Conservation (phyloP, 768 basidiomycete species). For the Russula sp. region DNA sequence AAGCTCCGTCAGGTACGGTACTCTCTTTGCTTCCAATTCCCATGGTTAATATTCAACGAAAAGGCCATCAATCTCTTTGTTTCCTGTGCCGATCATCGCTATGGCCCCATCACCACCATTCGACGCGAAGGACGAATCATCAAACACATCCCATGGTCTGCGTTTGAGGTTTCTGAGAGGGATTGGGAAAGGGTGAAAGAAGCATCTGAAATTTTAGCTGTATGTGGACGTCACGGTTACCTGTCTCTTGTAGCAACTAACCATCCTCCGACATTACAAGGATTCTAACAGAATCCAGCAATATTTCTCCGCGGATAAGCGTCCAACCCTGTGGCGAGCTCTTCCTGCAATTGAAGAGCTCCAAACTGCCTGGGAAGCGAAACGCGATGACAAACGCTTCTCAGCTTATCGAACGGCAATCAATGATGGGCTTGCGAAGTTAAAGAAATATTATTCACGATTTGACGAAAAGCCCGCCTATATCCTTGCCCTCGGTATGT, state of each 20-base stretch:
- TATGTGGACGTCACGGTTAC: no score
- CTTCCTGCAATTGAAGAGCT: no score
- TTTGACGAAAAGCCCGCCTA: not conserved
- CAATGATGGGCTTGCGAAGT: not conserved
- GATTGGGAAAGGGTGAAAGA: not conserved
- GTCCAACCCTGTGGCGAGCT: conserved; percentile 25
- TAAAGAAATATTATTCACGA: conserved; percentile 24
- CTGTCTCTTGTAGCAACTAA: no score
- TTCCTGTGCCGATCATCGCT: not conserved
- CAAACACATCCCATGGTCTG: conserved; percentile 1
- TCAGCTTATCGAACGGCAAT: conserved; percentile 25
- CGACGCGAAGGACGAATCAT: not conserved
- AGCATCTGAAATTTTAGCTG: no score
- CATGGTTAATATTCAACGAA: no score
- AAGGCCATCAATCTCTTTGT: conserved; percentile 1
- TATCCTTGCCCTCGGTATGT: not conserved
- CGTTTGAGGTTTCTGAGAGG: not conserved
- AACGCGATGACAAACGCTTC: conserved; percentile 16
- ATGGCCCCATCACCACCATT: conserved; percentile 5
- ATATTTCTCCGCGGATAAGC: conserved; percentile 27
- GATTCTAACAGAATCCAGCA: conserved; percentile 30
- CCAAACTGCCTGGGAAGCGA: no score
- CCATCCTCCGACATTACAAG: not conserved
- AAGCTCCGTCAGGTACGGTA: not conserved
- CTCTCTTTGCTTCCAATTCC: no score